Conservation (phyloP, 164 flowering plant genomes). For the Dillenia turbinata region DNA sequence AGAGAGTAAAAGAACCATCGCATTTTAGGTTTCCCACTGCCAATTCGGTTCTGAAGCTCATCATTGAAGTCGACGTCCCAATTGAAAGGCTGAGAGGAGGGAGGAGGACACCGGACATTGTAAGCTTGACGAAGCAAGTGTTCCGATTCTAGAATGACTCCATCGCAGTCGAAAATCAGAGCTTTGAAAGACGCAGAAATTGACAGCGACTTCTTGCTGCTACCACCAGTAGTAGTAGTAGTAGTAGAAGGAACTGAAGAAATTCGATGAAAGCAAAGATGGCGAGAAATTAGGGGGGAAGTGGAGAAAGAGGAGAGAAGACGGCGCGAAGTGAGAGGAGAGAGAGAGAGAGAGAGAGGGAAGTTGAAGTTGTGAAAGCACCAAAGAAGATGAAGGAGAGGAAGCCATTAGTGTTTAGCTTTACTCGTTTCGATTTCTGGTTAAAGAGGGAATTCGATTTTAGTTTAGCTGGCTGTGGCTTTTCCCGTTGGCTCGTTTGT, state of each 20-base stretch:
- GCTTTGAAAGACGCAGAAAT: conserved; percentile 44
- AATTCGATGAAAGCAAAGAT: not conserved
- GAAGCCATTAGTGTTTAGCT: too few species aligned
- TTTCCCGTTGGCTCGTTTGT: too few species aligned
- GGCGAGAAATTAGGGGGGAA: conserved; percentile 1
- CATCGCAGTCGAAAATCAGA: conserved; percentile 93
- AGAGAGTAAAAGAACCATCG: conserved; percentile 50
- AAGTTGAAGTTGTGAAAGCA: not conserved
- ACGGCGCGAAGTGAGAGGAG: conserved; percentile 2
- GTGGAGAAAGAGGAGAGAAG: conserved; percentile 4
- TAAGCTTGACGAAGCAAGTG: conserved; percentile 91
- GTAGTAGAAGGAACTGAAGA: not conserved
- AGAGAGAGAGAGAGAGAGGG: conserved; percentile 2
- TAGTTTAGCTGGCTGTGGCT: too few species aligned
- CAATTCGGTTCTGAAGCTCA: conserved; percentile 80
- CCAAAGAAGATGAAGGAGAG: not conserved
- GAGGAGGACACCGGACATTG: conserved; percentile 62
- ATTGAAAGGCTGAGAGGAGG: conserved; percentile 44
- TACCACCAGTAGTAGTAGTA: not conserved
- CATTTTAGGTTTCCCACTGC: conserved; percentile 99
- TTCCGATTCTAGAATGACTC: conserved; percentile 93
- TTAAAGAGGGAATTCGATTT: too few species aligned
- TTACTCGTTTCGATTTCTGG: too few species aligned
- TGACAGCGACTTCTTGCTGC: conserved; percentile 2
- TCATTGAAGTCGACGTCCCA: conserved; percentile 86